phyloP scores from a whole-genome alignment of 257 asterid species.

The Ocimum tenuiflorum region DNA sequence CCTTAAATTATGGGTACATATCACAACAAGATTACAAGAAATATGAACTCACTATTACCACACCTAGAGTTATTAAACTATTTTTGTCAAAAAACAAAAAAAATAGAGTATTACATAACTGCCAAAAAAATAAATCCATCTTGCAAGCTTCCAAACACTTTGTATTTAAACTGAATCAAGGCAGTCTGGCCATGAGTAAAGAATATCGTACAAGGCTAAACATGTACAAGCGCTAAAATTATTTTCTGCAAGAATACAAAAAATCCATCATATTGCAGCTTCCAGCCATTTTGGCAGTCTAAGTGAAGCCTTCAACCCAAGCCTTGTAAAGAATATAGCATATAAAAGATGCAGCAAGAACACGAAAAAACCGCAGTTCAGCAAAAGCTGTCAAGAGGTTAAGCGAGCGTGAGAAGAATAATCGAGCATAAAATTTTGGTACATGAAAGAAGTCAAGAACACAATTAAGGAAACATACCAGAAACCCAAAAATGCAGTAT shows the following conservation, averaged over 20 bases:
- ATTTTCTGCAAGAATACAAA: neutral
- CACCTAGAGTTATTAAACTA: too few relatives aligned
- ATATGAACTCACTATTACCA: too few relatives aligned
- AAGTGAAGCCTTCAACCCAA: slow-evolving; percentile 70
- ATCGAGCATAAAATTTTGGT: neutral
- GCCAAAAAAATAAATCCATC: neutral
- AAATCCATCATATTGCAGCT: slow-evolving; percentile 37
- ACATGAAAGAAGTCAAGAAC: neutral
- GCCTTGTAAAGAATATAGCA: slow-evolving; percentile 70
- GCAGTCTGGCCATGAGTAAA: neutral
- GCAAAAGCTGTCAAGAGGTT: slow-evolving; percentile 57
- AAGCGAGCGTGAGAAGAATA: neutral
- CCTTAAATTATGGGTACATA: too few relatives aligned
- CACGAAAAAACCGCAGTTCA: slow-evolving; percentile 62
- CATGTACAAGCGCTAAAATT: neutral
- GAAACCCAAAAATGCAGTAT: slow-evolving; percentile 66
- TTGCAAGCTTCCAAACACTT: neutral
- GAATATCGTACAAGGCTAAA: neutral
- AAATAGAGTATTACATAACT: too few relatives aligned
- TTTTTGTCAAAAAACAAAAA: too few relatives aligned
- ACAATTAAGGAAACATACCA: slow-evolving; percentile 42
- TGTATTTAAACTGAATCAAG: neutral
- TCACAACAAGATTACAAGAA: too few relatives aligned
- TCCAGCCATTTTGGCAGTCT: slow-evolving; percentile 79
- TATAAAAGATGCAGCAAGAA: slow-evolving; percentile 78